Evolutionary conservation across 2,329 filamentous ascomycete genomes (phyloP).

Genomic region (Bipolaris sorokiniana): DNA sequence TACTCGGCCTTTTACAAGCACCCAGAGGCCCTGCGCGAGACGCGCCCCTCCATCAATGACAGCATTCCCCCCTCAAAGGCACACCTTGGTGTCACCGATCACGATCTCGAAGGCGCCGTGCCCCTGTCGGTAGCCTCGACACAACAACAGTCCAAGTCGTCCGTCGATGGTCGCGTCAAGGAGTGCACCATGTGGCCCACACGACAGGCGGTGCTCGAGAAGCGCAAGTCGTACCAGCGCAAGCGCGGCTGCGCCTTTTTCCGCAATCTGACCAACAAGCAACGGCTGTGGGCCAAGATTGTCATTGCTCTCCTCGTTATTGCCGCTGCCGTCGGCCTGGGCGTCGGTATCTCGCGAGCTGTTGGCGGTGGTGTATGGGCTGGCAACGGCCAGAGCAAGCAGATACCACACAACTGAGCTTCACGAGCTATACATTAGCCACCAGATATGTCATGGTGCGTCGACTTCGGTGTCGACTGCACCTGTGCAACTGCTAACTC

Average conservation of each 20-base stretch:
- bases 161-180: conserved; percentile 52
- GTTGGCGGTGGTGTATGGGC: conserved; percentile 57
- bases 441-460: not conserved
- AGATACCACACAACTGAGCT: conserved; percentile 39
- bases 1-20: conserved; percentile 58
- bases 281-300: conserved; percentile 54
- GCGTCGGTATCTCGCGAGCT: conserved; percentile 57
- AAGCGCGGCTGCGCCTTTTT: conserved; percentile 51
- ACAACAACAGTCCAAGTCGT: conserved; percentile 48
- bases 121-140: conserved; percentile 49
- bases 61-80: conserved; percentile 36
- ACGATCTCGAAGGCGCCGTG: conserved; percentile 49
- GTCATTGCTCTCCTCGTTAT: conserved; percentile 54
- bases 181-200: conserved; percentile 61
- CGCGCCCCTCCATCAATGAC: conserved; percentile 50
- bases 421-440: not conserved
- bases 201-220: conserved; percentile 54
- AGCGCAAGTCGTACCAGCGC: conserved; percentile 49
- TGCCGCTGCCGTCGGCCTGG: conserved; percentile 55
- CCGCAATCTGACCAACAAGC: conserved; percentile 51
- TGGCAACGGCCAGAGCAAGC: conserved; percentile 46
- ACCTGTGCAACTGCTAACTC: not conserved
- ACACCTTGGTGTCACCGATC: conserved; percentile 46
- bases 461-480: not conserved
- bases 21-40: conserved; percentile 54